Evolutionary conservation across 2,329 filamentous ascomycete genomes (phyloP), one percentile per base, ranked within the genome.

Genomic region (Penicillium sp.): DNA sequence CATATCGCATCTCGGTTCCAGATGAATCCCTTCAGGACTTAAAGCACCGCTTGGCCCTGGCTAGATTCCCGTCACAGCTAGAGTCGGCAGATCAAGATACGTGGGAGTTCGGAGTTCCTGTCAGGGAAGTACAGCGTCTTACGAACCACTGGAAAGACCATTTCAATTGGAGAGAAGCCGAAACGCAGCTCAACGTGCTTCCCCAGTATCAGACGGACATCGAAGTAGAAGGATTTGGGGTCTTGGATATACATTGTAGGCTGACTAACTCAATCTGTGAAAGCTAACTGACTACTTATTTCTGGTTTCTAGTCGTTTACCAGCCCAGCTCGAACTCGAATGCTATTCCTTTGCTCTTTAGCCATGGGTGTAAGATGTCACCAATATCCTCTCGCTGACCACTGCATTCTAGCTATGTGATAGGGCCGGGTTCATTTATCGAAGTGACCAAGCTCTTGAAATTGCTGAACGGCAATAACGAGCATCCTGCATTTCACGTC

Each of bases 311-410:
- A 54, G 51, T 81, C 55, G 57, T 85, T 1, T 76, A 83, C 53
- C 69, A 80, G 47, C 66, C 60, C 35, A 79, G 73, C 48, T 52
- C 61, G 1, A 64, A 64, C 1, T 50, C 69, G 2, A 66, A 68
- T n/a, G 77, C 78, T 1, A 76, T 85, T 29, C 82, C 82, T 0
- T 54, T 85, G n/a, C 59, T 85, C 1, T 84, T 85, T 55, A 68
- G 71, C 11, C 81, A 85, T 54, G 80, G 80, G 17, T 84, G 72
- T 69, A 57, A 23, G 22, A 23, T 6, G 25, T n/a, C 25, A 6
- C n/a, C 4, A 11, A n/a, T 27, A 11, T n/a, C n/a, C 2, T 27
- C 4, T 6, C 13, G 7, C n/a, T 26, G 2, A 9, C 13, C 20
- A 15, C 7, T 13, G 14, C 9, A 9, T 26, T 8, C 17, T 11